Percentiles rank a stretch among this genome's conserved stretches.
Evolutionary conservation across 176 grass and related monocot species (phyloP).

Genomic region (Oryza meridionalis): DNA sequence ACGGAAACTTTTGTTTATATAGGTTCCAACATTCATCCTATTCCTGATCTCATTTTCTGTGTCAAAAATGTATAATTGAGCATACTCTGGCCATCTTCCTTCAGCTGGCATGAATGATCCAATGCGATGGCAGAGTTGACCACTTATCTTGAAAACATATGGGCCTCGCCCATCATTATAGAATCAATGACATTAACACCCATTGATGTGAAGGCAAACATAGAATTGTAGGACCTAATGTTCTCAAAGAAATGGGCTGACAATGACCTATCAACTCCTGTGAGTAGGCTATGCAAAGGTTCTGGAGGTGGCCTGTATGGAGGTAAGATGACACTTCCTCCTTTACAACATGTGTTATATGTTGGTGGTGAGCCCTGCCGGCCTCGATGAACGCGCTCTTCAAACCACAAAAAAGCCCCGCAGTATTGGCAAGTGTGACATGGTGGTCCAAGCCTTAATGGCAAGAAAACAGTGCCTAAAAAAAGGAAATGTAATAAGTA

Average conservation of each 20-base stretch:
- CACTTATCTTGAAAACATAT: background rate
- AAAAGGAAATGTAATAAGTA: no score
- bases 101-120: background rate
- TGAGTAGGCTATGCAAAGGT: background rate
- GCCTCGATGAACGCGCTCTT: background rate
- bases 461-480: no score
- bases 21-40: background rate
- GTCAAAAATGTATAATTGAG: background rate
- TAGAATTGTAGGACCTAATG: background rate
- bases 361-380: background rate
- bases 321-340: background rate
- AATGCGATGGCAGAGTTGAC: background rate
- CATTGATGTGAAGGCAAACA: background rate
- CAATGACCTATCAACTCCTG: background rate
- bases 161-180: no score
- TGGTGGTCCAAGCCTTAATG: no score
- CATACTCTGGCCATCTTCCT: background rate
- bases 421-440: no score
- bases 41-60: background rate
- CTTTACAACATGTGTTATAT: background rate
- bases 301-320: background rate
- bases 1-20: fast-evolving
- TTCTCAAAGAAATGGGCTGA: background rate
- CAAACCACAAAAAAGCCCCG: background rate
- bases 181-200: no score